These are phyloP conservation scores for Spathaspora girioi DNA, from an alignment of 805 yeast species.

Conservation along the genomic window DNA sequence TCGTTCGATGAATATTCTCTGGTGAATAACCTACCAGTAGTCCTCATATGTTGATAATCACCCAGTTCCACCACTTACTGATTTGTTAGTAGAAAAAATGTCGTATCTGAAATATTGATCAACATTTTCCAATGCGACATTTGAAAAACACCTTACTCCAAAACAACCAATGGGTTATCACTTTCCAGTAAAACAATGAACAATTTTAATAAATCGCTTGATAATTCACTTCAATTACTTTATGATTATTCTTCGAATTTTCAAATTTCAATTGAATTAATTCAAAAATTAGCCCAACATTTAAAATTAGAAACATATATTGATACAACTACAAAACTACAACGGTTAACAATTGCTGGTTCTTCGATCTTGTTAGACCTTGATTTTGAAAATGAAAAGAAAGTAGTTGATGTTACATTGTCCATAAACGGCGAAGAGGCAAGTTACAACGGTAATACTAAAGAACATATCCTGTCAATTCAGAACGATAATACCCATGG, in stretches of 20 bases:
- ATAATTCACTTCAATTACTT: constrained; percentile 19
- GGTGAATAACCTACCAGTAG: no score
- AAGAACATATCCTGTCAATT: constrained; percentile 1
- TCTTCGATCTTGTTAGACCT: constrained; percentile 36
- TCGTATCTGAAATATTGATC: no score
- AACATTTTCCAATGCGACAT: no score
- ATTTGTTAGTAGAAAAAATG: no score
- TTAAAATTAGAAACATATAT: constrained; percentile 39
- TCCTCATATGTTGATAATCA: no score
- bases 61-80: no score
- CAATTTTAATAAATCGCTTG: constrained; percentile 17
- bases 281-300: constrained; percentile 38
- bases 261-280: constrained; percentile 30
- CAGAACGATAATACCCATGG: neutral
- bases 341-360: constrained; percentile 41
- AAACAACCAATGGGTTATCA: neutral
- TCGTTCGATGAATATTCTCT: no score
- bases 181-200: constrained; percentile 7
- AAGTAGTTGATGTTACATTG: constrained; percentile 26
- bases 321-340: constrained; percentile 22
- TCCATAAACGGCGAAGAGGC: constrained; percentile 28
- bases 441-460: neutral
- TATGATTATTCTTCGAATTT: constrained; percentile 31
- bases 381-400: constrained; percentile 26
- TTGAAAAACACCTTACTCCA: neutral